Base-by-base conservation (phyloP, 192 early-diverging fungal species). In the Backusella liffmaniae region DNA sequence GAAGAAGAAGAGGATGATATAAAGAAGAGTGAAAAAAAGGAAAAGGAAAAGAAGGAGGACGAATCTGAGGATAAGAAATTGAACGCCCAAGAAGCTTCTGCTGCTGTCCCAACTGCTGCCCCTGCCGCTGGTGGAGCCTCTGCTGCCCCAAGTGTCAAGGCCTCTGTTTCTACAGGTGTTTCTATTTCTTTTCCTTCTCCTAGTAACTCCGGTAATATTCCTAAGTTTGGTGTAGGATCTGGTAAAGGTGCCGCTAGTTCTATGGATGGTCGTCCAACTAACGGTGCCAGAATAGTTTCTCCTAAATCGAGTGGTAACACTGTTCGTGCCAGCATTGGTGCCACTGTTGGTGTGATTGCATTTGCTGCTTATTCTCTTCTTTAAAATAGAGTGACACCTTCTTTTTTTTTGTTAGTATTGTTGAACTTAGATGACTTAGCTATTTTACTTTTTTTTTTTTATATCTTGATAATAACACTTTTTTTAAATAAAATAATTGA, bases 301-400 rank as follows among this genome's bases (percentile, higher is more conserved):
- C 56, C 56, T 7, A 70, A 76, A 42, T 68, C 67, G 35, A 62
- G 26, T 29, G 75, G 67, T 21, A 69, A 67, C 39, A 67, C 41
- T 36, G 32, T 67, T 0, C 39, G 66, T 67, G 30, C 44, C 23
- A 44, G 41, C 26, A 15, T 67, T 42, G 62, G 66, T 35, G 53
- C 73, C 30, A 42, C 73, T 12, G 39, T 65, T 56, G 56, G 53
- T 42, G 35, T 37, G 39, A 37, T 41, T 67, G 2, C 66, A 34
- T 39, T 53, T 37, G 34, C 29, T 44, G 46, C 44, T 59, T 59
- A 59, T 26, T 59, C 56, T 59, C 56, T 59, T 59, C 56, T 59
- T 26, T 59, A 59, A 59, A 49, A 18, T 32, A 18, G 46, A 49
- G 5, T n/a, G 18, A 7, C 4, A 49, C 0, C 5, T 18, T 49